A percentile compares a stretch with the other conserved stretches of the same genome.
Conservation (phyloP, 2,329 filamentous ascomycete species). For the Emmonsia crescens region DNA sequence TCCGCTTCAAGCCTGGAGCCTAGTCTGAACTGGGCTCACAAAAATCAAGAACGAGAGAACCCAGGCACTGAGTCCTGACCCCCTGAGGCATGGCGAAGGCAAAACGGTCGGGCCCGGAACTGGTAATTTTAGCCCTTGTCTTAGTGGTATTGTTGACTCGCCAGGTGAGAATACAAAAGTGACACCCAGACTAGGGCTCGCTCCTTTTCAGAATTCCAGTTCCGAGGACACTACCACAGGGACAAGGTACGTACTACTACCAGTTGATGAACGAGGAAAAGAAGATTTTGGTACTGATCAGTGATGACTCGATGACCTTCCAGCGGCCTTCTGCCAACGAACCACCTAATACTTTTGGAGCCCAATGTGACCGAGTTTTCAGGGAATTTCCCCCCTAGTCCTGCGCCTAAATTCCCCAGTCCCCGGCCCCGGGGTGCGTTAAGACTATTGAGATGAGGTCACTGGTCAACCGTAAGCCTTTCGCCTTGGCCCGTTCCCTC, state of each 20-base stretch:
- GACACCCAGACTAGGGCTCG: not conserved
- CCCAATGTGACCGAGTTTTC: not conserved
- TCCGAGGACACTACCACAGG: not conserved
- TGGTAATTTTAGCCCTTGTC: not conserved
- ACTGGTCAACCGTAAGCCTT: not conserved
- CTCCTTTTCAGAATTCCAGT: not conserved
- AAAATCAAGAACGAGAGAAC: not conserved
- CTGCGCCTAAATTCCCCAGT: conserved; percentile 2
- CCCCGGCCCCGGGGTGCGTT: not conserved
- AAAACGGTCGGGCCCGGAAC: not conserved
- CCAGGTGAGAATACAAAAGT: not conserved
- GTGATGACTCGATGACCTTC: not conserved
- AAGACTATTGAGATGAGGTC: not conserved
- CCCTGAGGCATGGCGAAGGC: not conserved
- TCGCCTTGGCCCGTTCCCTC: not conserved
- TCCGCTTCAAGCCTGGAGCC: not conserved
- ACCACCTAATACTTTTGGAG: not conserved
- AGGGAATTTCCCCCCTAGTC: too few species aligned
- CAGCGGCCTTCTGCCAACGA: not conserved
- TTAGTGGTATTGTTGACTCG: not conserved
- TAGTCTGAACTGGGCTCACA: not conserved
- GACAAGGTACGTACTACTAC: not conserved
- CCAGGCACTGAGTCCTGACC: not conserved
- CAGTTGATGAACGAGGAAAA: not conserved
- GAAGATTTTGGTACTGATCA: not conserved